These are phyloP conservation scores for Corymbia calophylla DNA, from an alignment of 441 rosid genomes.

Conservation along the genomic window DNA sequence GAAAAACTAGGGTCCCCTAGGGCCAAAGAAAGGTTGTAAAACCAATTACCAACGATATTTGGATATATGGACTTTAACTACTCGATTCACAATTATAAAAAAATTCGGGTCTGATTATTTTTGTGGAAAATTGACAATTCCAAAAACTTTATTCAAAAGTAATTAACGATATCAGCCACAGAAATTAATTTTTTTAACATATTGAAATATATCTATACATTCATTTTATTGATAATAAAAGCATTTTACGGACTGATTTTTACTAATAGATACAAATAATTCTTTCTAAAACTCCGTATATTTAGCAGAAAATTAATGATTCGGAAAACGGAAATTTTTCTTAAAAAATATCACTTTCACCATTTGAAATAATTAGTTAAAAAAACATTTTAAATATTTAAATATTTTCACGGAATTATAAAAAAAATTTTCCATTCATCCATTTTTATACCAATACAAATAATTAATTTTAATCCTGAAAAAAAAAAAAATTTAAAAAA, in stretches of 20 bases:
- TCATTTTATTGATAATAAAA: accelerated
- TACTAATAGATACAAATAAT: accelerated
- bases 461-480: too few species aligned
- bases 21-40: neutral
- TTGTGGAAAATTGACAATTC: too few species aligned
- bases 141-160: too few species aligned
- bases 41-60: too few species aligned
- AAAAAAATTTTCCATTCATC: neutral
- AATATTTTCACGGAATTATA: accelerated
- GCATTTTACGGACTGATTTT: accelerated
- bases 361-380: too few species aligned
- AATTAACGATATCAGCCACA: neutral
- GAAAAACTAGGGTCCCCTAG: neutral
- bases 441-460: accelerated
- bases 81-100: too few species aligned
- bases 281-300: accelerated
- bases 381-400: too few species aligned
- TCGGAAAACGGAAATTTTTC: too few species aligned
- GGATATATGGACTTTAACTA: neutral
- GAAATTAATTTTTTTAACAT: too few species aligned
- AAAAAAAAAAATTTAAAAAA: too few species aligned
- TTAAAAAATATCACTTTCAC: accelerated
- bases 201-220: accelerated
- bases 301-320: accelerated
- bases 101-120: too few species aligned